Evolutionary conservation across 1,284 basidiomycete species (phyloP), one percentile per base, ranked within the genome.

Genomic region (Termitomyces sp.): DNA sequence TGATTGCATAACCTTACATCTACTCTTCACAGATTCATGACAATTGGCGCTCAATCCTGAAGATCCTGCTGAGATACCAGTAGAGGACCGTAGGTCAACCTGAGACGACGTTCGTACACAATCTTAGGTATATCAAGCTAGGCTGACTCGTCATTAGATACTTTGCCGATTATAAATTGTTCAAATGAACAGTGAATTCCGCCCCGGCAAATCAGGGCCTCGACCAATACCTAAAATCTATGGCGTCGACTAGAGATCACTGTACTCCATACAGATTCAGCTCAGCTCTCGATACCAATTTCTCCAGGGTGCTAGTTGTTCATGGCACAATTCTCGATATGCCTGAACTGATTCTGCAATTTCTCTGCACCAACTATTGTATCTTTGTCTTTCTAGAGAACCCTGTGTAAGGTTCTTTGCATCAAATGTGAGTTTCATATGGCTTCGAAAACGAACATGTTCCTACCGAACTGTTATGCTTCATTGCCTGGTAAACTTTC

Each of bases 11-110:
- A 58, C 42, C 31, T 55, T 24, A 50, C 34, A 31, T 13, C 12
- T 30, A 31, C 52, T 41, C 21, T 40, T 3, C 17, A 19, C 51
- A 86, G 84, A 64, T 82, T 86, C 61, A 85, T 86, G 82, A 82
- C 84, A 0, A 77, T 81, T 6, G 81, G 82, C 36, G 73, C 78
- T 48, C 43, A 81, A 77, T 62, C 70, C 77, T n/a, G 78, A 73
- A 3, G 72, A 73, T 38, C 66, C 61, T 40, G 72, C 71, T 13
- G 66, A 67, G 43, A 47, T 57, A 19, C 10, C 24, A 28, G 10
- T 17, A 26, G 24, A 48, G 24, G 47, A 48, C 9, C 34, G 38
- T 48, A 13, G 17, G 24, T 19, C n/a, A 49, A 39, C 36, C n/a
- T 17, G n/a, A 38, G 10, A 36, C 8, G 34, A 36, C n/a, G 36